Conservation (phyloP, 2,329 filamentous ascomycete species). For the Aspergillus awamori region DNA sequence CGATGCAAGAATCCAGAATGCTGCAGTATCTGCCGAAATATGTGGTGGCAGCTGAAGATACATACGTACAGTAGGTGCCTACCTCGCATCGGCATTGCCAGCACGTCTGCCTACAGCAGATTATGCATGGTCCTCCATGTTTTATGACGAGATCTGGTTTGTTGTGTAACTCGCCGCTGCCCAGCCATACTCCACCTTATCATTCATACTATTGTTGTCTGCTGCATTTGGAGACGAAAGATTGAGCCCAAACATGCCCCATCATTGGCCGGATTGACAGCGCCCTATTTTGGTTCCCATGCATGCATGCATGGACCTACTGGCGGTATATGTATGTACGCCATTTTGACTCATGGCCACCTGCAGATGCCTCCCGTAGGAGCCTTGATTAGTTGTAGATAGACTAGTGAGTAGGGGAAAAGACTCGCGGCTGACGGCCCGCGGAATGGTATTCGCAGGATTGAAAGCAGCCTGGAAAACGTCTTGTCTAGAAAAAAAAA, state of each 20-base stretch:
- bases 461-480: background rate
- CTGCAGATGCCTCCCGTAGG: conserved; percentile 15
- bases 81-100: background rate
- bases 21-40: conserved; percentile 12
- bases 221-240: background rate
- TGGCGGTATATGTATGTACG: conserved; percentile 15
- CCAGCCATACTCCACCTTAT: background rate
- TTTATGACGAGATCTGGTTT: background rate
- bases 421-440: background rate
- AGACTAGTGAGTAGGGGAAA: no score
- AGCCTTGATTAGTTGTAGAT: background rate
- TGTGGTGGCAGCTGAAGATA: conserved; percentile 1
- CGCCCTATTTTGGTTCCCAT: conserved; percentile 16
- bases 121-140: background rate
- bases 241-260: background rate
- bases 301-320: conserved; percentile 19
- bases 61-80: background rate
- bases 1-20: conserved; percentile 11
- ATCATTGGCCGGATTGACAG: conserved; percentile 10
- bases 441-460: background rate
- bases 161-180: background rate
- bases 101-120: conserved; percentile 1
- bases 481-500: background rate
- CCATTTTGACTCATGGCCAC: conserved; percentile 23
- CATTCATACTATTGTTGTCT: background rate